Evolutionary conservation across 2,329 filamentous ascomycete species (phyloP).

Genomic region (Coniochaeta sp.): DNA sequence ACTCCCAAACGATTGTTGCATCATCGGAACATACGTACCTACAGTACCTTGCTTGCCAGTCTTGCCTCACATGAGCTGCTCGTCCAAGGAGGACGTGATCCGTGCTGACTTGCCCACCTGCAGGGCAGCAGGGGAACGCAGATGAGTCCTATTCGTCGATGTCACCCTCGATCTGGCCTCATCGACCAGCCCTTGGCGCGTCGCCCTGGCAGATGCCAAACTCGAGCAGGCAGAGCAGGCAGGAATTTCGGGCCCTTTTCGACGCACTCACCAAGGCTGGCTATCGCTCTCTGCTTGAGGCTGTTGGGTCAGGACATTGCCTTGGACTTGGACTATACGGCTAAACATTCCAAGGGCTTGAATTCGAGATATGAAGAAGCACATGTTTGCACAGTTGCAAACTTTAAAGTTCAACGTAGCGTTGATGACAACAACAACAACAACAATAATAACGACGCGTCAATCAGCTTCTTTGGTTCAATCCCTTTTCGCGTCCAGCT

Average conservation of each 20-base stretch:
- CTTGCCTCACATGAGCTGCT: too few relatives aligned
- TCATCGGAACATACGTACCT: too few relatives aligned
- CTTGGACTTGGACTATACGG: background rate
- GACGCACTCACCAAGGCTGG: background rate
- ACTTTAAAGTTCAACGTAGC: background rate
- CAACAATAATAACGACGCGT: background rate
- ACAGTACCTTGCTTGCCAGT: too few relatives aligned
- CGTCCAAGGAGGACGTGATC: background rate
- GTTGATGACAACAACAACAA: background rate
- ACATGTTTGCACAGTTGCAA: background rate
- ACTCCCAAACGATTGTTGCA: too few relatives aligned
- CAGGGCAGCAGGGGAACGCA: background rate
- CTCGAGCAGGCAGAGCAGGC: background rate
- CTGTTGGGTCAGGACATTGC: background rate
- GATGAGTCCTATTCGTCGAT: background rate
- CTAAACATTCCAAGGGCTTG: background rate
- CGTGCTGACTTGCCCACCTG: background rate
- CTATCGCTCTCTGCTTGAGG: background rate
- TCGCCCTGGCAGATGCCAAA: background rate
- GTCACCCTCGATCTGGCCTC: background rate
- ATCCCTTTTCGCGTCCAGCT: background rate
- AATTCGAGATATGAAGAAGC: background rate
- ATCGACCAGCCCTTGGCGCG: background rate
- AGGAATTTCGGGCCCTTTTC: background rate
- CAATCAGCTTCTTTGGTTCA: background rate